Evolutionary conservation across 2,329 filamentous ascomycete genomes (phyloP).

Genomic region (Ramularia endophylla): DNA sequence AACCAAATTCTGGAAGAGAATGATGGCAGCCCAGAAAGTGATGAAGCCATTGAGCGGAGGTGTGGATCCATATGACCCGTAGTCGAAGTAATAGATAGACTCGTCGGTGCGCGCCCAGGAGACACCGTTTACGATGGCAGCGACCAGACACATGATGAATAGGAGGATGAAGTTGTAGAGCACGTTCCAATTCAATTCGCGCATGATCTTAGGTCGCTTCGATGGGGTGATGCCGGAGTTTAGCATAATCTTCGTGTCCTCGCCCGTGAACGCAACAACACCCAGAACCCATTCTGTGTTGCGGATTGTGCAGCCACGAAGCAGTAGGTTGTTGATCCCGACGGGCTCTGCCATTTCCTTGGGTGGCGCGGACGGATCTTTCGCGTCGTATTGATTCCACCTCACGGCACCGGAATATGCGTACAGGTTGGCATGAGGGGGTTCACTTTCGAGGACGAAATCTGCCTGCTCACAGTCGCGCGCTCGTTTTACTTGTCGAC

Average conservation of each 20-base stretch:
- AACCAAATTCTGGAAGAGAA: conserved; percentile 97
- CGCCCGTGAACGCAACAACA: conserved; percentile 87
- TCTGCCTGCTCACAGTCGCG: conserved; percentile 85
- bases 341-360: conserved; percentile 87
- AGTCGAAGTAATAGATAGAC: conserved; percentile 78
- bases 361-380: conserved; percentile 55
- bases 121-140: conserved; percentile 77
- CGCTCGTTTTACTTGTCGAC: conserved; percentile 76
- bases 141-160: conserved; percentile 79
- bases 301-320: conserved; percentile 86
- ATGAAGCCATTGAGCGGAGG: conserved; percentile 82
- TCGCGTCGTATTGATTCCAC: conserved; percentile 70
- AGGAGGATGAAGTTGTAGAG: conserved; percentile 93
- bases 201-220: conserved; percentile 85
- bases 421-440: conserved; percentile 89
- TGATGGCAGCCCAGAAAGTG: conserved; percentile 92
- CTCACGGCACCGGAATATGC: conserved; percentile 85
- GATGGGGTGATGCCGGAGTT: conserved; percentile 93
- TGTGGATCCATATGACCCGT: conserved; percentile 61
- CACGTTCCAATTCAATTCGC: conserved; percentile 95
- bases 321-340: conserved; percentile 87
- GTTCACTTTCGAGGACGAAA: conserved; percentile 84
- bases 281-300: conserved; percentile 97
- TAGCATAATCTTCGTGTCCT: conserved; percentile 99
- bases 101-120: conserved; percentile 70